Evolutionary conservation across 164 flowering plant species (phyloP), one percentile per base, ranked within the genome.

Genomic region (Santalum album): DNA sequence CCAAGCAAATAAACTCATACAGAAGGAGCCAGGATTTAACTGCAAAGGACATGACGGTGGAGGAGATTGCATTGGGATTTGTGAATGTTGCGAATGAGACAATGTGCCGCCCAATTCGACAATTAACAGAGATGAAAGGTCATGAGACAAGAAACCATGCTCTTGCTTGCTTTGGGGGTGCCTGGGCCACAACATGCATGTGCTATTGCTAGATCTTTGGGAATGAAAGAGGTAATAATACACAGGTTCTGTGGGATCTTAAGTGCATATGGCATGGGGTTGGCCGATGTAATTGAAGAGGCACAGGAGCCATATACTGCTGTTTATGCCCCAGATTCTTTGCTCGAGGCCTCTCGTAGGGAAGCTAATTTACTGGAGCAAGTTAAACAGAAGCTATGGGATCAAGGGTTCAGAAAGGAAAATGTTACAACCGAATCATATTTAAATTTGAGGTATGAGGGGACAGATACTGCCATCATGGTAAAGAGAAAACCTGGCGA

Each of bases 121-220:
- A 92, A 35, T 69, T 87, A 56, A 92, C 99, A 12, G 99, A 92
- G 67, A 92, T 92, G 97, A 92, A 89, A 64, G 99, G 99, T 49
- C 95, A 92, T 59, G 99, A 92, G 65, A 92, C 99, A 19, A 82
- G 71, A 72, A 79, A 85, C 67, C 99, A 92, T 63, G 85, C 90
- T 38, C 96, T 92, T 68, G 99, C 87, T 64, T 89, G 99, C 77
- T 92, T 89, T 69, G 97, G 97, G 25, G 99, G 99, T 61, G 99
- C n/a, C 97, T 42, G 99, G 99, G 12, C 99, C 99, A 12, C 99
- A 92, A 43, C 99, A 87, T 69, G 96, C 97, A 6, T 92, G 99
- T 75, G 89, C 99, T 39, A 89, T 92, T 72, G 97, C 96, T 14
- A 70, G 95, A 62, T 82, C 91, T 21, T 58, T 92, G 72, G 95